Evolutionary conservation across 805 yeast genomes (phyloP).

Genomic region (Spathaspora boniae): DNA sequence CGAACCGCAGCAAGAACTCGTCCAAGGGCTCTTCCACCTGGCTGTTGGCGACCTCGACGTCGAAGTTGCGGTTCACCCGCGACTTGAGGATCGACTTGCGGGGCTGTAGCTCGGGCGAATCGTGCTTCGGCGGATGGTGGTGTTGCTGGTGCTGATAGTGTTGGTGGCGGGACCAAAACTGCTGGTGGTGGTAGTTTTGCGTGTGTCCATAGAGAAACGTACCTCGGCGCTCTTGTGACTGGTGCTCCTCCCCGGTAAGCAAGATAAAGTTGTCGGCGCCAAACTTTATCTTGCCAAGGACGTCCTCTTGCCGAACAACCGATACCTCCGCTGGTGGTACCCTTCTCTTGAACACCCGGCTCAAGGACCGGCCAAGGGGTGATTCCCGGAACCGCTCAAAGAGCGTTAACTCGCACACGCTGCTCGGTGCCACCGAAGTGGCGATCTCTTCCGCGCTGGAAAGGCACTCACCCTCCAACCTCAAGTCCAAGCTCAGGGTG

Average conservation of each 20-base stretch:
- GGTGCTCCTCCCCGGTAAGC: neutral
- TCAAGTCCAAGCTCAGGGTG: slow-evolving; percentile 7
- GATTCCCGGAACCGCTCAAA: too few species aligned
- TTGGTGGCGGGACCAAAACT: slow-evolving; percentile 1
- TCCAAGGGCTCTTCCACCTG: slow-evolving; percentile 13
- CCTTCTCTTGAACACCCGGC: neutral
- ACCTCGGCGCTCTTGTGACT: neutral
- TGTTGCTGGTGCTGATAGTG: slow-evolving; percentile 5
- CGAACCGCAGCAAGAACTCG: slow-evolving; percentile 14
- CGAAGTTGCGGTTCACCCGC: slow-evolving; percentile 21
- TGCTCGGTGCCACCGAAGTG: neutral
- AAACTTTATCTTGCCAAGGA: too few species aligned
- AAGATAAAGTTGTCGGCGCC: slow-evolving; percentile 3
- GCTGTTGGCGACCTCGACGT: slow-evolving; percentile 16
- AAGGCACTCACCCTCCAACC: slow-evolving; percentile 6
- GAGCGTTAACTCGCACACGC: neutral
- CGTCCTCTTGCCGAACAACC: slow-evolving; percentile 3
- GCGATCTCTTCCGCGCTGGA: slow-evolving; percentile 1
- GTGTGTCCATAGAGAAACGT: neutral
- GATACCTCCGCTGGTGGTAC: slow-evolving; percentile 1
- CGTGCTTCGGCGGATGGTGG: neutral
- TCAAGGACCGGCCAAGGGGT: too few species aligned
- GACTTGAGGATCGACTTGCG: slow-evolving; percentile 24
- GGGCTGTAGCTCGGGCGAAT: neutral
- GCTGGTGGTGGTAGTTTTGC: neutral